Percentiles rank a stretch among this genome's conserved stretches.
Conservation (phyloP, 345 rosid species). For the Combretum micranthum region DNA sequence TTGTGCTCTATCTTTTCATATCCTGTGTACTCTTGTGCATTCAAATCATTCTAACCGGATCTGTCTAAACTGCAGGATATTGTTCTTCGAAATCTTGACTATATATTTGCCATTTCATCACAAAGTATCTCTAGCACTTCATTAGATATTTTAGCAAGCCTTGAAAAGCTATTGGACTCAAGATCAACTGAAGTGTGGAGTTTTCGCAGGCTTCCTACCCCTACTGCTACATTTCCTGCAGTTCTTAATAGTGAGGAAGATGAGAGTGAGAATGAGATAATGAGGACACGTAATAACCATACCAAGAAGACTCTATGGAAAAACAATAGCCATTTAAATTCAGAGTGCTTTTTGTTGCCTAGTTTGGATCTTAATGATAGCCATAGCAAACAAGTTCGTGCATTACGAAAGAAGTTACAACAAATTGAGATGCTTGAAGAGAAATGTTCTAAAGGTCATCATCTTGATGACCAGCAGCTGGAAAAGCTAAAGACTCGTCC, state of each 20-base stretch:
- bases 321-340: slow-evolving; percentile 34
- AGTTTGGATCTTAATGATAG: slow-evolving; percentile 42
- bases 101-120: slow-evolving; percentile 56
- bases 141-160: slow-evolving; percentile 63
- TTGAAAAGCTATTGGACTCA: slow-evolving; percentile 67
- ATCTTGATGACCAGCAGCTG: slow-evolving; percentile 87
- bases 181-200: slow-evolving; percentile 93
- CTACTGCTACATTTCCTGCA: slow-evolving; percentile 78
- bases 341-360: slow-evolving; percentile 39
- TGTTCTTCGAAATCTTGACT: slow-evolving; percentile 81
- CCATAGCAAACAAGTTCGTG: slow-evolving; percentile 60
- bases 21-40: not conserved
- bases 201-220: slow-evolving; percentile 75
- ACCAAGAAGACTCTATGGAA: slow-evolving; percentile 14
- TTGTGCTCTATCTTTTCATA: too few relatives aligned
- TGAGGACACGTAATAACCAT: slow-evolving; percentile 56
- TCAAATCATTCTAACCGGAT: not conserved
- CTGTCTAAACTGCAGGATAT: slow-evolving; percentile 55
- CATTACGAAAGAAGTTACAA: slow-evolving; percentile 80
- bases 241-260: slow-evolving; percentile 78
- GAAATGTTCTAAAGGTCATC: slow-evolving; percentile 58
- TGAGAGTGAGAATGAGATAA: slow-evolving; percentile 49
- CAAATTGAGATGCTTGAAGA: slow-evolving; percentile 92
- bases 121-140: slow-evolving; percentile 66
- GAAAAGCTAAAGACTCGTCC: slow-evolving; percentile 74